Evolutionary conservation across 129 eudicot species (phyloP), one percentile per base, ranked within the genome.

Genomic region (Tanacetum coccineum): DNA sequence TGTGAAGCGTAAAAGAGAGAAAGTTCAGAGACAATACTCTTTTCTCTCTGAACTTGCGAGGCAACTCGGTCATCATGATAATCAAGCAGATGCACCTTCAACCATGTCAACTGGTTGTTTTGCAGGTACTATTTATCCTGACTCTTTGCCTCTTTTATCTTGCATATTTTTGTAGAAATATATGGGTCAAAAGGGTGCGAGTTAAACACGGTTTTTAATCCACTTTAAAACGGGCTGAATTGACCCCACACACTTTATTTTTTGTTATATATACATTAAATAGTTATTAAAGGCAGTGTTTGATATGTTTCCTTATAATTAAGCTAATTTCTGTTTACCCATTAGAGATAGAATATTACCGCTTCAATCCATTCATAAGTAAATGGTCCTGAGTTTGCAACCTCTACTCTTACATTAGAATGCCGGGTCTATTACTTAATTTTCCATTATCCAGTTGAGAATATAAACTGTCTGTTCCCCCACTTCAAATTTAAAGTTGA

Each of bases 21-120:
- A 86, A 22, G 25, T 62, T 70, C 95, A 87, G 74, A 89, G 83
- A 64, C 97, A 94, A 76, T 87, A 93, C 21, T 62, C 93, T 48
- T 75, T 94, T 46, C 99, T 94, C 59, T 86, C 99, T 44, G 87
- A 89, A 73, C 99, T 94, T 21, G 87, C 91, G 0, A 73, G 87
- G 53, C 86, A 86, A 67, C 83, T 94, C 25, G 89, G 97, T 36
- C 58, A 87, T 51, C 97, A 89, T 78, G 99, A 94, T 71, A 89
- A 82, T 60, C 83, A 87, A 40, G 93, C 95, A 50, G 88, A 89
- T 28, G 89, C 95, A 9, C 89, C 85, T 57, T 76, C 94, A 11
- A 75, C 72, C 70, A 73, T 70, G 78, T 79, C 90, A 26, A 75
- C 80, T 71, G 88, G 93, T 46, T 39, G 71, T 59, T 80, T 69